These are phyloP conservation scores for Penicillium sp. DNA, from an alignment of 2,329 filamentous ascomycete species.

Conservation along the genomic window DNA sequence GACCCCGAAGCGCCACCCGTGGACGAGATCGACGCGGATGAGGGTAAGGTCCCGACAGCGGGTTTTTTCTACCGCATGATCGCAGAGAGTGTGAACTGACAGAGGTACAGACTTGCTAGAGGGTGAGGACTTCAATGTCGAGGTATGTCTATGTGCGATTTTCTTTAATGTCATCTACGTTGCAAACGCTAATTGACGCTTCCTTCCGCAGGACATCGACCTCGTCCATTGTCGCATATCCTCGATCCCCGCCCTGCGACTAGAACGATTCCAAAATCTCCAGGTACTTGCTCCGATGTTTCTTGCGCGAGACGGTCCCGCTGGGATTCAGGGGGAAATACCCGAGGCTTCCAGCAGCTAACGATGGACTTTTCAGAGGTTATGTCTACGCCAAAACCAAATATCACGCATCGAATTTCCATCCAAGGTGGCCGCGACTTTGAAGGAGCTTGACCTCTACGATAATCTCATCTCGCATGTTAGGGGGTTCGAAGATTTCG, in stretches of 20 bases:
- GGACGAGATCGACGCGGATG: slow-evolving; percentile 73
- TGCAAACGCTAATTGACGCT: slow-evolving; percentile 16
- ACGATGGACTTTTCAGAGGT: slow-evolving; percentile 42
- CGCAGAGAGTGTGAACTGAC: slow-evolving; percentile 5
- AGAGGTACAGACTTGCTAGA: slow-evolving; percentile 51
- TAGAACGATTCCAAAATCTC: slow-evolving; percentile 75
- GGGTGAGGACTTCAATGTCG: slow-evolving; percentile 50
- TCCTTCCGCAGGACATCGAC: slow-evolving; percentile 64
- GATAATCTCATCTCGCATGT: slow-evolving; percentile 91
- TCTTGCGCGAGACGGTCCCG: not conserved
- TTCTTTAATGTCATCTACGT: not conserved
- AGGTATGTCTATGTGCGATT: slow-evolving; percentile 34
- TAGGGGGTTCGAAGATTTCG: slow-evolving; percentile 71
- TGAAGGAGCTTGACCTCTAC: slow-evolving; percentile 88
- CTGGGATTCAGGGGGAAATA: not conserved
- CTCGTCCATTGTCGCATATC: slow-evolving; percentile 79
- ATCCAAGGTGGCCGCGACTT: slow-evolving; percentile 55
- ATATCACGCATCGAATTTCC: slow-evolving; percentile 77
- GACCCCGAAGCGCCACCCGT: slow-evolving; percentile 62
- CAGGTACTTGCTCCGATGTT: slow-evolving; percentile 40
- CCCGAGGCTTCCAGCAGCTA: not conserved
- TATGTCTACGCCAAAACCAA: slow-evolving; percentile 89
- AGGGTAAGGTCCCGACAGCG: slow-evolving; percentile 51
- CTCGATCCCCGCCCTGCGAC: slow-evolving; percentile 68
- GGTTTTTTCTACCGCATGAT: not conserved